Evolutionary conservation across 345 rosid species (phyloP).

Genomic region (Hirschfeldia incana): DNA sequence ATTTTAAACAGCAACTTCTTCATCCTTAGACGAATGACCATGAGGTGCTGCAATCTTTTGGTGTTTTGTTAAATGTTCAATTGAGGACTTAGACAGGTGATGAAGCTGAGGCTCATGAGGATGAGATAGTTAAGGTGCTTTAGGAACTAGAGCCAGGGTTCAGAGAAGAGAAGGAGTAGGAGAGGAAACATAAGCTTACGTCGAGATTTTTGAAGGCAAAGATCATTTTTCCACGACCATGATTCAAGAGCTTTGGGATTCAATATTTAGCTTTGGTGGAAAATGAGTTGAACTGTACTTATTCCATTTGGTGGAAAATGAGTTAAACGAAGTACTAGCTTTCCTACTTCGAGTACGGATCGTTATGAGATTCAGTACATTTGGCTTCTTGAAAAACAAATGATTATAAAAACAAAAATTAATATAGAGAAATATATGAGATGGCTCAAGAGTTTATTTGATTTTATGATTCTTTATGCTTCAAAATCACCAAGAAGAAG

Average conservation of each 20-base stretch:
- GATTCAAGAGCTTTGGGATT: neutral
- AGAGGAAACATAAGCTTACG: neutral
- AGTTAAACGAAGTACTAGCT: no score
- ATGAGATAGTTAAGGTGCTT: neutral
- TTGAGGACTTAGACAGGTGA: neutral
- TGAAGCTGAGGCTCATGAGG: neutral
- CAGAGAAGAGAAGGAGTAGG: neutral
- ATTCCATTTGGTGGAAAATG: neutral
- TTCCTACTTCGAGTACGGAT: no score
- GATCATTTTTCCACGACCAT: neutral
- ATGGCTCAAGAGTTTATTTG: no score
- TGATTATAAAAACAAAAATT: no score
- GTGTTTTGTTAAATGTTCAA: neutral
- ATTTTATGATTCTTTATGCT: no score
- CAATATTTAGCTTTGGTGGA: neutral
- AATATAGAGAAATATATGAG: no score
- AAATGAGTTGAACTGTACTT: neutral
- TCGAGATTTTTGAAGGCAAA: neutral
- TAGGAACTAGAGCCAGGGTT: neutral
- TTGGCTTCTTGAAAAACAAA: no score
- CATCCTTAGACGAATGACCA: constrained; percentile 36
- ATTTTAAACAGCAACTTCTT: neutral
- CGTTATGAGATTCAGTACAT: no score
- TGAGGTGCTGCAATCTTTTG: no score
- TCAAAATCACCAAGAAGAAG: no score